Base-by-base conservation (phyloP, 352 stramenopile genomes). In the Salisapilia sapeloensis region DNA sequence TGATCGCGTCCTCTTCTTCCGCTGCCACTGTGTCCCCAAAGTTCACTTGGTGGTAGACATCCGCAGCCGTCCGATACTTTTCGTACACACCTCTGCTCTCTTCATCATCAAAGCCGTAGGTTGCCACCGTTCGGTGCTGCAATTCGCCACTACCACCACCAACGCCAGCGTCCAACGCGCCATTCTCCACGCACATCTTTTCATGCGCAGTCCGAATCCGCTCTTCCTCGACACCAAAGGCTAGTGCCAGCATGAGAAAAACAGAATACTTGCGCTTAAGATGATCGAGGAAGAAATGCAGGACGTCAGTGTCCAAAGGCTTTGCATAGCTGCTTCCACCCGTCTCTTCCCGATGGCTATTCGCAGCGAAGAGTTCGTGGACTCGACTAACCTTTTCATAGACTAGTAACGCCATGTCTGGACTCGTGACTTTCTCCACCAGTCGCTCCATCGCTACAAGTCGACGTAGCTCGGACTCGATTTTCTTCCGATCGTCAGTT, bases 321-420 rank as follows among this genome's bases (percentile, higher is more conserved):
- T 23, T 30, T 29, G 63, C 53, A 13, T 64, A 50, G 15, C 38
- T 49, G 28, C 80, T 59, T 19, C 77, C 32, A 0, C 27, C 30
- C 35, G 86, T 67, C 24, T 84, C 77, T 30, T 90, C 74, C 11
- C 74, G 60, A 12, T 71, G 59, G 37, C 62, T 77, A 39, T 86
- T 90, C 3, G 74, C 65, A 5, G 65, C 49, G 40, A 86, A 90
- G 13, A 90, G 52, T 35, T 90, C 74, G 28, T 90, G 71, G n/a
- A 90, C 74, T 10, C 74, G 66, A 24, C 70, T 86, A 15, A 90
- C 74, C 47, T 90, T 90, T 32, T 90, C 74, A 37, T 90, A 90
- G 25, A 90, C 74, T 2, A 90, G 46, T 19, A 90, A 44, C n/a
- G 74, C 74, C 74, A 90, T 90, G 7, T 62, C 45, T 11, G 70